Evolutionary conservation across 2,329 filamentous ascomycete species (phyloP), one percentile per base, ranked within the genome.

Genomic region (Myriangium duriaei): DNA sequence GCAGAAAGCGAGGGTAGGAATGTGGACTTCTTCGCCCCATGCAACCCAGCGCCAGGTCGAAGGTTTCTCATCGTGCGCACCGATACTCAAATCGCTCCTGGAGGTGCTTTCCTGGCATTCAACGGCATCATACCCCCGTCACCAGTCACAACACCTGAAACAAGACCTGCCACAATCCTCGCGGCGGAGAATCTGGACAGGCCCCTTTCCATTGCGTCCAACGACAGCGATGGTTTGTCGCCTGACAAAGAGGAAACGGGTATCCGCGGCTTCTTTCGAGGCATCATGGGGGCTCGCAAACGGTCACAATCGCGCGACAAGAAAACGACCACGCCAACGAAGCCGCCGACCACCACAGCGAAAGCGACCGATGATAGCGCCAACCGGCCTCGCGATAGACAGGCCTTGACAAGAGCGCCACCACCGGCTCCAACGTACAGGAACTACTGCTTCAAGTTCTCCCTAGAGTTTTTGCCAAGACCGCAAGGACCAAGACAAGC

Each of bases 41-140:
- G 80, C 50, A 79, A 79, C 41, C 87, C 87, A 4, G 84, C 85
- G 2, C 84, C 87, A 2, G 81, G 82, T 32, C 83, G 88, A 51
- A 73, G 82, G 44, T 82, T 95, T 43, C 74, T 93, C 58, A 94
- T 95, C 49, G 81, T 94, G 47, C 78, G 85, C 41, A 87, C 82
- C 45, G 86, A 94, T 55, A 73, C 69, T 45, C 67, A 69, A 41
- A 53, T 71, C 32, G 62, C 67, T 21, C 64, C 68, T 34, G 59
- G 61, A 34, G 61, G 66, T 38, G 61, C 74, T 11, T 77, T 78
- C 47, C 62, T 78, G 32, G 73, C 74, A 0, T 79, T 79, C 46
- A 76, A 80, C 45, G 72, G 72, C n/a, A 64, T 76, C 18, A 57
- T 72, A 15, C 56, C 65, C 37, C 53, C 52, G 11, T 43, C 49